A percentile compares a stretch with the other conserved stretches of the same genome.
Conservation (phyloP, 2,329 filamentous ascomycete species). For the Xylariaceae sp. region DNA sequence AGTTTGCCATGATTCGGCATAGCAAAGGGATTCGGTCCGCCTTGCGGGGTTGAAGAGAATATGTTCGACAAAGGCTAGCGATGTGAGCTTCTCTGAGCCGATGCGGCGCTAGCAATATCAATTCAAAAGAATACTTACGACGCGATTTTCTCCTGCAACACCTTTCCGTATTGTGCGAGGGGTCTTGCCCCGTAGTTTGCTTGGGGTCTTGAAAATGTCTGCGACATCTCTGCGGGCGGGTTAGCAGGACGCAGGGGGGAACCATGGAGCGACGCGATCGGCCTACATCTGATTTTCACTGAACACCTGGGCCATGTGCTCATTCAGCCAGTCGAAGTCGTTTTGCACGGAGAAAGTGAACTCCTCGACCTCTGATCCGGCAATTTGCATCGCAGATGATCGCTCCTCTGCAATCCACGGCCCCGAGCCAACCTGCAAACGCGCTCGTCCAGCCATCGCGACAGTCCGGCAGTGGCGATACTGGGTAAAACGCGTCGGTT, state of each 20-base stretch:
- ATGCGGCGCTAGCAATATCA: slow-evolving; percentile 1
- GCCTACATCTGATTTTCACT: slow-evolving; percentile 78
- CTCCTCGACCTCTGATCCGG: slow-evolving; percentile 81
- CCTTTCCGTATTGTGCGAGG: slow-evolving; percentile 64
- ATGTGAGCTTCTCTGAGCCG: slow-evolving; percentile 7
- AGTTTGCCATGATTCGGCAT: slow-evolving; percentile 43
- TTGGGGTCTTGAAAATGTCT: slow-evolving; percentile 93
- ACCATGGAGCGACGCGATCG: background rate
- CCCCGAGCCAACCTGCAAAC: slow-evolving; percentile 69
- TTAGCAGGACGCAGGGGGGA: slow-evolving; percentile 25
- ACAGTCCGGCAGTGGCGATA: slow-evolving; percentile 5
- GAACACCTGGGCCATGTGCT: slow-evolving; percentile 96
- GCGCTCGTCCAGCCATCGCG: slow-evolving; percentile 38
- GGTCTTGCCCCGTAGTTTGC: slow-evolving; percentile 76
- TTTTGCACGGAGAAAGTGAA: slow-evolving; percentile 88
- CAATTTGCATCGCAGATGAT: slow-evolving; percentile 67
- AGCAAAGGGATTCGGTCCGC: slow-evolving; percentile 49
- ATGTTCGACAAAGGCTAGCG: slow-evolving; percentile 54
- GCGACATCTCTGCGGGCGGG: slow-evolving; percentile 64
- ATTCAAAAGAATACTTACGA: slow-evolving; percentile 46
- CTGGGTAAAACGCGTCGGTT: slow-evolving; percentile 23
- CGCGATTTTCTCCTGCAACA: slow-evolving; percentile 52
- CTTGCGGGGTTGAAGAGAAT: slow-evolving; percentile 51
- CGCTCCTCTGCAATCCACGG: slow-evolving; percentile 85
- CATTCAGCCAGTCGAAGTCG: slow-evolving; percentile 96